Conservation (phyloP, 2,329 filamentous ascomycete species). For the Exophiala alcalophila region DNA sequence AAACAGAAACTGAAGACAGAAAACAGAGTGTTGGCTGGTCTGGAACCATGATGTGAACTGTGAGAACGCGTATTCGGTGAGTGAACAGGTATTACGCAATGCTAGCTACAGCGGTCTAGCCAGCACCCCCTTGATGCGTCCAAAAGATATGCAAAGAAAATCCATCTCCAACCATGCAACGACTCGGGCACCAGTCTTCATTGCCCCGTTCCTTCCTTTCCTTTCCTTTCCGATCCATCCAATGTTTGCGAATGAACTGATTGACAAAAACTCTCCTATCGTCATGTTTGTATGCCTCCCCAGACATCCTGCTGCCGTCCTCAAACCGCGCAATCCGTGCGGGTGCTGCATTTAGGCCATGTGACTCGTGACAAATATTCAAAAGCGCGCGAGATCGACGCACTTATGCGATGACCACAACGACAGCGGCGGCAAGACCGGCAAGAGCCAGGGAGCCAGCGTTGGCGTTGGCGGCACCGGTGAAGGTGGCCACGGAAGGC, state of each 20-base stretch:
- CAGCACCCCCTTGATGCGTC: slow-evolving; percentile 26
- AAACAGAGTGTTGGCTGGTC: too few species aligned
- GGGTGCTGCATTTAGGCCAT: slow-evolving; percentile 22
- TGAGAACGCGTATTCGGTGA: slow-evolving; percentile 18
- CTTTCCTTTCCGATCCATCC: slow-evolving; percentile 1
- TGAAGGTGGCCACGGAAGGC: slow-evolving; percentile 30
- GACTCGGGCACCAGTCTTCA: too few species aligned
- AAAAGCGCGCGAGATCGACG: slow-evolving; percentile 13
- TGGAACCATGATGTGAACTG: neutral
- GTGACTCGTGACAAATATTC: slow-evolving; percentile 25
- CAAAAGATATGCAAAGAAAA: slow-evolving; percentile 27
- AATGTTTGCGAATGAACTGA: slow-evolving; percentile 15
- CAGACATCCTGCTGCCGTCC: slow-evolving; percentile 24
- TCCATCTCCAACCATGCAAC: slow-evolving; percentile 17
- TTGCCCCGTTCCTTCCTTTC: neutral
- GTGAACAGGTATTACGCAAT: slow-evolving; percentile 29
- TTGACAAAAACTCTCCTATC: slow-evolving; percentile 11
- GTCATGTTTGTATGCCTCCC: slow-evolving; percentile 13
- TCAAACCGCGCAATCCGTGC: slow-evolving; percentile 8
- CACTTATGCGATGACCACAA: slow-evolving; percentile 35
- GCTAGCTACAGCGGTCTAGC: slow-evolving; percentile 27
- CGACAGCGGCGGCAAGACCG: slow-evolving; percentile 33
- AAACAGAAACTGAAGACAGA: too few species aligned
- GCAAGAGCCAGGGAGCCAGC: slow-evolving; percentile 33
- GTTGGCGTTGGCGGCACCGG: slow-evolving; percentile 34